Conservation (phyloP, 495 filamentous ascomycete genomes). For the Tuber indicum region DNA sequence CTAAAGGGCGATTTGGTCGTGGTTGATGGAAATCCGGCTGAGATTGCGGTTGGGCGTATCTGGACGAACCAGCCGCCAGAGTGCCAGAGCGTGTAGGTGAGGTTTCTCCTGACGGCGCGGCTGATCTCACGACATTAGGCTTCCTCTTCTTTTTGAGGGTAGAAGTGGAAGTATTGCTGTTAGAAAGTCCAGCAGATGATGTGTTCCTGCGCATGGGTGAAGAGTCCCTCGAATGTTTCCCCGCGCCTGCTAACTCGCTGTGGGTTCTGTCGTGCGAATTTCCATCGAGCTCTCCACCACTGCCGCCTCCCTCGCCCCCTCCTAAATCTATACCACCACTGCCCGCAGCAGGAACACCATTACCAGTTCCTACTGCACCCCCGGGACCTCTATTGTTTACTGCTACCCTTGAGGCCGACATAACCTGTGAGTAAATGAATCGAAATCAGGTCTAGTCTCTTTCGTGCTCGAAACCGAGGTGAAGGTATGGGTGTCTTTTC, state of each 20-base stretch:
- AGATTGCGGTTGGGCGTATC: constrained; percentile 26
- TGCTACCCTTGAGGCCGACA: constrained; percentile 18
- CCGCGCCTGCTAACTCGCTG: constrained; percentile 21
- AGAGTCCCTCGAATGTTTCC: constrained; percentile 32
- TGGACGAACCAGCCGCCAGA: constrained; percentile 34
- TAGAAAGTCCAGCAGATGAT: constrained; percentile 26
- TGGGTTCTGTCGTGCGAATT: constrained; percentile 26
- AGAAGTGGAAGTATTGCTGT: constrained; percentile 25
- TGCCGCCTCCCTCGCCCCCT: constrained; percentile 8
- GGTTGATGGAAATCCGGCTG: constrained; percentile 38
- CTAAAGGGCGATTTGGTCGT: constrained; percentile 32
- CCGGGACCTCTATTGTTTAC: constrained; percentile 33
- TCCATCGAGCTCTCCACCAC: constrained; percentile 10
- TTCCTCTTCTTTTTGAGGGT: constrained; percentile 30
- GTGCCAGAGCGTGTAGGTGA: constrained; percentile 37
- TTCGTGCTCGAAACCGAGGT: constrained; percentile 20
- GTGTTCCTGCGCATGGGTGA: constrained; percentile 33
- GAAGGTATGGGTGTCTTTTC: too few relatives aligned
- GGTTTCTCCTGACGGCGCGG: constrained; percentile 38
- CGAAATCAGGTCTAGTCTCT: constrained; percentile 28
- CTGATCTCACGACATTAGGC: constrained; percentile 33
- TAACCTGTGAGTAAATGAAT: constrained; percentile 16
- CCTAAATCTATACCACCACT: constrained; percentile 16
- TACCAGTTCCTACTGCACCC: constrained; percentile 22
- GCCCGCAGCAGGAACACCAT: constrained; percentile 22